phyloP scores from a whole-genome alignment of 345 rosid species.

The Brassica incana region DNA sequence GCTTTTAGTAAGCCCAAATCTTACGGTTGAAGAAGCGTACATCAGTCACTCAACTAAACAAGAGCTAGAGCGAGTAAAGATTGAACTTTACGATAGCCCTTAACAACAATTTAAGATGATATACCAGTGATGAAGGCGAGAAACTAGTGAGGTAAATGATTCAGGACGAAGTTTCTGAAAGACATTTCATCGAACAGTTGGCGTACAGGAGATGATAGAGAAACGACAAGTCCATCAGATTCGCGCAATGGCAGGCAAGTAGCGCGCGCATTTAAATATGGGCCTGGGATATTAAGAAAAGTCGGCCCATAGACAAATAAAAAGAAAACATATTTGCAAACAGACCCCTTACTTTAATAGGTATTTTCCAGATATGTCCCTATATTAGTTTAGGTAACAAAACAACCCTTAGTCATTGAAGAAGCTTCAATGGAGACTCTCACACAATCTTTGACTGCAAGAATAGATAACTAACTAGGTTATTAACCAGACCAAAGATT shows the following conservation, averaged over 20 bases:
- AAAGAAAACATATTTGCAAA: background rate
- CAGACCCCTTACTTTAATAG: background rate
- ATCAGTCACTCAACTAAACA: background rate
- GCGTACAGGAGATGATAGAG: background rate
- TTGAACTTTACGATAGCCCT: constrained; percentile 5
- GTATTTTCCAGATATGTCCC: background rate
- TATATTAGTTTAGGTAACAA: too few relatives aligned
- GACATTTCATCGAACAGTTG: constrained; percentile 37
- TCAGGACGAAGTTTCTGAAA: background rate
- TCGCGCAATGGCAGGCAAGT: constrained; percentile 12
- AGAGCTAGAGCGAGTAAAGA: constrained; percentile 5
- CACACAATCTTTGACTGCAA: background rate
- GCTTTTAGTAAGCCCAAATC: background rate
- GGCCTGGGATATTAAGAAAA: constrained; percentile 1
- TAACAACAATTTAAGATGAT: background rate
- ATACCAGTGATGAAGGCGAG: constrained; percentile 1
- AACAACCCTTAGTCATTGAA: background rate
- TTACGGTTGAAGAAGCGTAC: background rate
- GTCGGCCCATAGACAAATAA: background rate
- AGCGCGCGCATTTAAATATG: constrained; percentile 31
- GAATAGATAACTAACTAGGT: background rate
- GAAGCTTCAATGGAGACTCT: background rate
- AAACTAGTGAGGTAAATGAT: background rate
- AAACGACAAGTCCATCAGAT: background rate
- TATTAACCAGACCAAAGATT: background rate